phyloP scores from a whole-genome alignment of 1,284 basidiomycete species.

The Melampsora larici-populina region DNA sequence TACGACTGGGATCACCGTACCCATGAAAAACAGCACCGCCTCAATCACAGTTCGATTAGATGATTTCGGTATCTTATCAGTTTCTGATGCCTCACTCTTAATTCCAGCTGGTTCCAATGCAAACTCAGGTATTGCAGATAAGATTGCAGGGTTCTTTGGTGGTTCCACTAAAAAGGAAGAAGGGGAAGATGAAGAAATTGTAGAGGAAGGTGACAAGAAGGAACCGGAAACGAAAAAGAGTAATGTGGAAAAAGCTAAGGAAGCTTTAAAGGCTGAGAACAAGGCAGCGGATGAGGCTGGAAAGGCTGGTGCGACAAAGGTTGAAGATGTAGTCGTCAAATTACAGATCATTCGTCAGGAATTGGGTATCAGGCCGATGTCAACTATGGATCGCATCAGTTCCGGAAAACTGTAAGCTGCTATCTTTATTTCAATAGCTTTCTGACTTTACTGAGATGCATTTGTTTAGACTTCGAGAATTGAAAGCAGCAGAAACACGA shows the following conservation, averaged over 20 bases:
- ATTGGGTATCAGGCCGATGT: conserved; percentile 38
- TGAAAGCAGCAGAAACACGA: conserved; percentile 72
- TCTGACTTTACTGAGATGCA: not conserved
- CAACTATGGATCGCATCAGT: conserved; percentile 28
- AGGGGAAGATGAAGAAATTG: conserved; percentile 35
- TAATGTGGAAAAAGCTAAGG: conserved; percentile 52
- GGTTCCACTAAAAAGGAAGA: conserved; percentile 56
- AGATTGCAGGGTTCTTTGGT: conserved; percentile 79
- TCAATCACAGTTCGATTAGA: conserved; percentile 76
- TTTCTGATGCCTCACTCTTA: conserved; percentile 65
- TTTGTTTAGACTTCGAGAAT: conserved; percentile 65
- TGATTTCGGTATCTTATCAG: conserved; percentile 72
- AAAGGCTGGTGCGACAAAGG: conserved; percentile 8
- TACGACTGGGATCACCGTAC: conserved; percentile 59
- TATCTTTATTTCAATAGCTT: not conserved
- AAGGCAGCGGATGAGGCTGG: conserved; percentile 7
- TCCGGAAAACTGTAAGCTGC: conserved; percentile 41
- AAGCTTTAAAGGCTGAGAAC: conserved; percentile 44
- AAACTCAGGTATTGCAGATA: conserved; percentile 58
- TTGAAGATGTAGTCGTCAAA: conserved; percentile 32
- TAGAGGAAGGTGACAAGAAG: conserved; percentile 33
- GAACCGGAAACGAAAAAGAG: conserved; percentile 45
- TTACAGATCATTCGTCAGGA: conserved; percentile 17
- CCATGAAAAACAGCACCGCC: conserved; percentile 63
- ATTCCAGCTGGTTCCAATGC: conserved; percentile 56